These are phyloP conservation scores for Colletotrichum lini DNA, from an alignment of 2,329 filamentous ascomycete genomes.

Conservation along the genomic window DNA sequence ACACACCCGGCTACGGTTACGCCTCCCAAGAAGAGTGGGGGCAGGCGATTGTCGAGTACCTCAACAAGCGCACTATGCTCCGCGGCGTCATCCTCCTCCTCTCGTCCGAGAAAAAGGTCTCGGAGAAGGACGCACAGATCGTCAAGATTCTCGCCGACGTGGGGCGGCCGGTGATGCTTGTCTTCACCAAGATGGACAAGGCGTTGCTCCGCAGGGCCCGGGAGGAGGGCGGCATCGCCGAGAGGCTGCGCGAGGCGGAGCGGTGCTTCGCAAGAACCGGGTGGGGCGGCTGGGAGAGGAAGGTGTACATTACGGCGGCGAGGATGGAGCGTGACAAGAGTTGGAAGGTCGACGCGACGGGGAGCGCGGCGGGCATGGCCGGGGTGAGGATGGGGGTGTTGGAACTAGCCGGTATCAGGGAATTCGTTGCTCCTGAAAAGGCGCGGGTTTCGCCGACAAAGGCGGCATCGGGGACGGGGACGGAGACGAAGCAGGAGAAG, in stretches of 20 bases:
- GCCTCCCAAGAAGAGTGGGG: constrained; percentile 66
- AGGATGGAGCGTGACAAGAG: constrained; percentile 52
- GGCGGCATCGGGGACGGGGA: neutral
- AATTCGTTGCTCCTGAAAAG: constrained; percentile 17
- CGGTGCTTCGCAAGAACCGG: constrained; percentile 23
- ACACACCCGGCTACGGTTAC: constrained; percentile 67
- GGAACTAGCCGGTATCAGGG: constrained; percentile 56
- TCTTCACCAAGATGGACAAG: constrained; percentile 73
- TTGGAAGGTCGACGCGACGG: constrained; percentile 38
- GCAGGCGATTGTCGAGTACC: constrained; percentile 64
- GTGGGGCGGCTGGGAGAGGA: constrained; percentile 47
- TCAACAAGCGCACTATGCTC: constrained; percentile 61
- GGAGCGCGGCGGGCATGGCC: constrained; percentile 56
- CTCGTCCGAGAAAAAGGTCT: constrained; percentile 66
- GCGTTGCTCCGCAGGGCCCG: constrained; percentile 46
- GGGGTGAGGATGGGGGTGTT: constrained; percentile 57
- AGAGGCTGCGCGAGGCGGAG: constrained; percentile 35
- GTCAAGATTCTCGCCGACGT: constrained; percentile 62
- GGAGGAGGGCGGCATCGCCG: constrained; percentile 44
- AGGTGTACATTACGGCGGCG: constrained; percentile 56
- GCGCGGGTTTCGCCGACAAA: neutral
- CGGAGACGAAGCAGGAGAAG: neutral
- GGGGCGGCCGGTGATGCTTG: constrained; percentile 62
- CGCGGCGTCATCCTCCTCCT: constrained; percentile 68
- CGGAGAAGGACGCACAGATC: constrained; percentile 63